Evolutionary conservation across 225 moss, liverwort and hornwort species (phyloP), one percentile per base, ranked within the genome.

Genomic region (Pleurozium schreberi): DNA sequence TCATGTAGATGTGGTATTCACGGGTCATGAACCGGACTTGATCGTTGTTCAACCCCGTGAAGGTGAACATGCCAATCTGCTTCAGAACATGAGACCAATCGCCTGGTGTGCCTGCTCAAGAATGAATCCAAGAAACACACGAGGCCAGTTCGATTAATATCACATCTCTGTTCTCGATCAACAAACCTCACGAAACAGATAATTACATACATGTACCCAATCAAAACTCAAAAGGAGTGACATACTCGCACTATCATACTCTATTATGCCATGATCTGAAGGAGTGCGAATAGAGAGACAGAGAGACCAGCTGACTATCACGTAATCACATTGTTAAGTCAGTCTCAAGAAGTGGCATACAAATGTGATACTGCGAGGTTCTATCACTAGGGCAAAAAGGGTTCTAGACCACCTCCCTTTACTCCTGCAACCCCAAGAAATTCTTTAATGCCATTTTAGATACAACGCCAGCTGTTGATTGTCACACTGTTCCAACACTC

Each of bases 41-140:
- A 14, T 92, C 89, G 82, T 93, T 95, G 84, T 95, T 84, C 80
- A 98, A 90, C 86, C 98, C 98, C 88, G 97, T 95, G 88, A 96
- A 97, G 47, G 98, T 97, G 90, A 98, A 98, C 98, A 97, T 98
- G 83, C 97, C 98, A 90, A 97, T 97, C 88, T 98, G 98, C 82
- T 98, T 97, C 88, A 97, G 80, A 74, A 98, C 95, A 87, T 97
- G 98, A 66, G 91, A 92, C 98, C 98, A 98, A 76, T 95, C 95
- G 77, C 97, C 97, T 28, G 98, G 98, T 86, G 98, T 98, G 88
- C 89, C 97, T 97, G 95, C 84, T 89, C 90, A 85, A 84, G 47
- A 47, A 86, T 64, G 47, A 47, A 86, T 64, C 77, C 75, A 49
- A 49, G 62, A n/a, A 86, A 49, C 38, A 27, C 9, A 19, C 60